A percentile compares a stretch with the other conserved stretches of the same genome.
These are phyloP conservation scores for Musa troglodytarum DNA, from an alignment of 176 grass and related monocot genomes.

Conservation along the genomic window DNA sequence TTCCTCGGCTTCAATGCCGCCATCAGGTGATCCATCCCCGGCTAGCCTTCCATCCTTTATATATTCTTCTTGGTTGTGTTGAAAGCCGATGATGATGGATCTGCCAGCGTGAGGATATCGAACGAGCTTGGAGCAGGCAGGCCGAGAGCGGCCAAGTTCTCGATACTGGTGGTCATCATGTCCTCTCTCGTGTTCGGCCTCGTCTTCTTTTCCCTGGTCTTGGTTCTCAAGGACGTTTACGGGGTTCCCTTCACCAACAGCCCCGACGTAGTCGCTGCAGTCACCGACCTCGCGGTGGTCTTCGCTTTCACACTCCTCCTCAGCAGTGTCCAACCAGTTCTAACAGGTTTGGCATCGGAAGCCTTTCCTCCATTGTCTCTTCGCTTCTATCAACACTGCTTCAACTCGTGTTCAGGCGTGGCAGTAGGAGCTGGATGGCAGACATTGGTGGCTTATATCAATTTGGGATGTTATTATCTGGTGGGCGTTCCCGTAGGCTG, in stretches of 20 bases:
- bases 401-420: conserved; percentile 31
- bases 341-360: conserved; percentile 30
- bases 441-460: conserved; percentile 70
- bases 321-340: conserved; percentile 79
- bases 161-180: conserved; percentile 68
- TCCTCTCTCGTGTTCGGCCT: conserved; percentile 43
- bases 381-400: not conserved
- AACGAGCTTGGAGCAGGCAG: conserved; percentile 76
- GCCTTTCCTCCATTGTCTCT: not conserved
- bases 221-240: conserved; percentile 52
- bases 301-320: conserved; percentile 72
- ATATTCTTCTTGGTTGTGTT: not conserved
- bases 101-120: conserved; percentile 67
- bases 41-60: not conserved
- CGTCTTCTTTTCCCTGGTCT: conserved; percentile 41
- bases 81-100: not conserved
- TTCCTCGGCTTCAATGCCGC: conserved; percentile 93
- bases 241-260: conserved; percentile 71
- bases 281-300: conserved; percentile 52
- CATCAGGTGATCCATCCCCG: conserved; percentile 41
- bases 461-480: conserved; percentile 70
- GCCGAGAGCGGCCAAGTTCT: conserved; percentile 47
- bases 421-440: conserved; percentile 93
- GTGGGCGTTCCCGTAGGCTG: conserved; percentile 67
- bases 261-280: conserved; percentile 46